Evolutionary conservation across 139 green algal genomes (phyloP).

Genomic region (Parachlorella kessleri): DNA sequence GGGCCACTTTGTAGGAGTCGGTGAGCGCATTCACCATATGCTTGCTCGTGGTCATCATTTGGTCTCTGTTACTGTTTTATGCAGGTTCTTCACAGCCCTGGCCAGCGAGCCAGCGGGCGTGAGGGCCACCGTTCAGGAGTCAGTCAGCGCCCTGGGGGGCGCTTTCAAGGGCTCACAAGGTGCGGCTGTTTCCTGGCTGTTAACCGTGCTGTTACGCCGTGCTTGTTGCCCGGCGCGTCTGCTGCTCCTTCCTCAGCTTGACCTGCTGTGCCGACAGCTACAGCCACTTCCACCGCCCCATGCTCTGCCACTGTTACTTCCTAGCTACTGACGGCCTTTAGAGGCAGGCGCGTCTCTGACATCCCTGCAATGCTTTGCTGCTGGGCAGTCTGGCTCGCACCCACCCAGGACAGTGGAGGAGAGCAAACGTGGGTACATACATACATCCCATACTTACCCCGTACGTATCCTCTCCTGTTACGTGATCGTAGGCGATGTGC

Average conservation of each 20-base stretch:
- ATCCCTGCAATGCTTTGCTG: neutral
- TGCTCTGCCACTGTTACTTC: too few species aligned
- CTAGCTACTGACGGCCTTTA: too few species aligned
- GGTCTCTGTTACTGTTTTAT: neutral
- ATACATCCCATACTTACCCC: too few species aligned
- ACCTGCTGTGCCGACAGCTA: too few species aligned
- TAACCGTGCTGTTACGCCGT: neutral
- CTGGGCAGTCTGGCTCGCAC: neutral
- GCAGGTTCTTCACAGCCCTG: conserved; percentile 63
- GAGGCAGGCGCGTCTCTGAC: too few species aligned
- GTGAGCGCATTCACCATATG: neutral
- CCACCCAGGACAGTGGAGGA: too few species aligned
- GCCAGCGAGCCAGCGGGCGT: conserved; percentile 63
- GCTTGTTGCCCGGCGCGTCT: neutral
- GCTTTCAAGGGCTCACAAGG: conserved; percentile 53
- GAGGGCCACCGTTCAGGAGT: conserved; percentile 73
- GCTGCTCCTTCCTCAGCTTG: too few species aligned
- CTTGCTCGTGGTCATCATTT: neutral
- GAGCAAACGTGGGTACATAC: too few species aligned
- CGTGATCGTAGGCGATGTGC: neutral
- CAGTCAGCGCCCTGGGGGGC: conserved; percentile 48
- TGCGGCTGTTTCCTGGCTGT: neutral
- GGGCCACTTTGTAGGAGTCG: neutral
- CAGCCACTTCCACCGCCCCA: too few species aligned
- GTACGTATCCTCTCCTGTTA: neutral